phyloP scores from a whole-genome alignment of 345 rosid genomes.

The Melastoma malabathricum region DNA sequence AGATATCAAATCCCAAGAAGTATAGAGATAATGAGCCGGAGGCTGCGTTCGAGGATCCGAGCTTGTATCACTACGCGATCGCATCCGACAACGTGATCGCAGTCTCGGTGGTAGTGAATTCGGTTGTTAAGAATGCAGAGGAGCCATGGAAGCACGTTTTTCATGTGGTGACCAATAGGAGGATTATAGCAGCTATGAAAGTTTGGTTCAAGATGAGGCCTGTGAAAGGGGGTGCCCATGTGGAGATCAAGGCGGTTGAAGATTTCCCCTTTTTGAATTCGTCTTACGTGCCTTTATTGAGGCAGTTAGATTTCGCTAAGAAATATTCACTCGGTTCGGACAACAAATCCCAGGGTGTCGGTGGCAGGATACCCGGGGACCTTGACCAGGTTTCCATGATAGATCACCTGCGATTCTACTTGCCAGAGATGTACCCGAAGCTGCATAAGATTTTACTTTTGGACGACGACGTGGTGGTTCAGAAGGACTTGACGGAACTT shows the following conservation, averaged over 20 bases:
- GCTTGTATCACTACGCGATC: constrained; percentile 63
- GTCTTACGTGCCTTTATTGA: constrained; percentile 59
- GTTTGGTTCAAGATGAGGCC: constrained; percentile 96
- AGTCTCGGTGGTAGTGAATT: constrained; percentile 81
- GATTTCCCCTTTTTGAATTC: constrained; percentile 56
- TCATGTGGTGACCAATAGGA: constrained; percentile 70
- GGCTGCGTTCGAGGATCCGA: constrained; percentile 57
- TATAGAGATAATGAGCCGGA: constrained; percentile 44
- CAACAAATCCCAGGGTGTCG: constrained; percentile 26
- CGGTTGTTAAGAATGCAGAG: constrained; percentile 64
- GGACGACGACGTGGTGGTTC: constrained; percentile 94
- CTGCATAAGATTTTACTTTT: constrained; percentile 67
- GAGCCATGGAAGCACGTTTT: constrained; percentile 81
- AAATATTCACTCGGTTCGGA: constrained; percentile 30
- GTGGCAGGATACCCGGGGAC: constrained; percentile 39
- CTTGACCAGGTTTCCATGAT: constrained; percentile 54
- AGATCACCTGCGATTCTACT: constrained; percentile 74
- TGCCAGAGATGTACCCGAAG: constrained; percentile 83
- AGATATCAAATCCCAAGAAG: constrained; percentile 59
- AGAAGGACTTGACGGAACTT: constrained; percentile 70
- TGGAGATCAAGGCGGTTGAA: constrained; percentile 71
- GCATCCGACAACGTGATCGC: constrained; percentile 87
- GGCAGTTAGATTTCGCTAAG: constrained; percentile 55
- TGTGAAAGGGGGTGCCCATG: constrained; percentile 53
- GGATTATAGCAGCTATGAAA: constrained; percentile 87